Conservation (phyloP, 2,329 filamentous ascomycete genomes). For the Xylariaceae sp. region DNA sequence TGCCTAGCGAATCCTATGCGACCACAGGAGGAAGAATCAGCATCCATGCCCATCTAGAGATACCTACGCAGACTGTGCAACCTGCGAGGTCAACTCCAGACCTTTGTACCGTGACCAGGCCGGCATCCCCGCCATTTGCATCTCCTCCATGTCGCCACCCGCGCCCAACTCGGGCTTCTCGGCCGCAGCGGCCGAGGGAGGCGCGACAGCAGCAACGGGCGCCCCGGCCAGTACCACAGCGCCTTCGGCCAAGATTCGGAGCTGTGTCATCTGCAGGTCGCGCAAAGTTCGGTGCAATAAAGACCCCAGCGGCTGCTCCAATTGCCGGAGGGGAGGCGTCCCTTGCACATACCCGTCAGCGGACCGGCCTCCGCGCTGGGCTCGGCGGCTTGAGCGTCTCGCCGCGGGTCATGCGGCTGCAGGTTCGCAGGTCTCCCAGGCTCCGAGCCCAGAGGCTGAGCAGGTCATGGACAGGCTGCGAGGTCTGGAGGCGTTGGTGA, state of each 20-base stretch:
- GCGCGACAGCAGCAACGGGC: slow-evolving; percentile 8
- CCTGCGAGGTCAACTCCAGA: too few species aligned
- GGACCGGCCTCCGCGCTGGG: slow-evolving; percentile 50
- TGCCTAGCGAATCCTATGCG: too few species aligned
- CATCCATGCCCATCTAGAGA: too few species aligned
- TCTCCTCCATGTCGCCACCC: not conserved
- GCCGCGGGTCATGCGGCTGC: slow-evolving; percentile 29
- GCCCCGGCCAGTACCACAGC: slow-evolving; percentile 6
- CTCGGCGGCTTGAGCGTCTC: slow-evolving; percentile 43
- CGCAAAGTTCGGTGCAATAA: slow-evolving; percentile 58
- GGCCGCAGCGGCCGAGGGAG: slow-evolving; percentile 14
- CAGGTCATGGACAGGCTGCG: slow-evolving; percentile 46
- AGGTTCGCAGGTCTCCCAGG: not conserved
- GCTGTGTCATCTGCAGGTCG: slow-evolving; percentile 36
- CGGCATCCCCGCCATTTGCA: too few species aligned
- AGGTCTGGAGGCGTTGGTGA: slow-evolving; percentile 47
- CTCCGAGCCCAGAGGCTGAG: slow-evolving; percentile 22
- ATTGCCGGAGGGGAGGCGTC: slow-evolving; percentile 50
- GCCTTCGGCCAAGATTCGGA: slow-evolving; percentile 7
- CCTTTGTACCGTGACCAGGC: too few species aligned
- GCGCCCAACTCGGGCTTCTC: not conserved
- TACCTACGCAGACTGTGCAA: too few species aligned
- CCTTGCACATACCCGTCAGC: slow-evolving; percentile 45
- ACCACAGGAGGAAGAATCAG: too few species aligned
- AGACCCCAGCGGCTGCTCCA: slow-evolving; percentile 46